These are phyloP conservation scores for Camelina sativa DNA, from an alignment of 345 rosid genomes.

Conservation along the genomic window DNA sequence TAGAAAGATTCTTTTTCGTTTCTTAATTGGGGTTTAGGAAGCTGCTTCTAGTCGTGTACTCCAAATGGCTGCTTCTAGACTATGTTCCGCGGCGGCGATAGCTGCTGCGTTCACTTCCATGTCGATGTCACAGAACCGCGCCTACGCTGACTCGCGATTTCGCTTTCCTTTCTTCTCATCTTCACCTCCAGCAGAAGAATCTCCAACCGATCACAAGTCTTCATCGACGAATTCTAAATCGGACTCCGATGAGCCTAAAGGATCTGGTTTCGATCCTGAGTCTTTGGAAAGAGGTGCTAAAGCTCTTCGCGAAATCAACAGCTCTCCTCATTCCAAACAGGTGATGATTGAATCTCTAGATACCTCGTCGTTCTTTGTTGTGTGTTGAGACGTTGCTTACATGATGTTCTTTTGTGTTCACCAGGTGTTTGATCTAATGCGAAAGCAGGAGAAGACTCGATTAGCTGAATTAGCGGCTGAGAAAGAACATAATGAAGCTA, in stretches of 20 bases:
- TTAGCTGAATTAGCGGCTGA: constrained; percentile 72
- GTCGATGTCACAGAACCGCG: constrained; percentile 52
- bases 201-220: constrained; percentile 44
- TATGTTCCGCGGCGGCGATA: constrained; percentile 61
- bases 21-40: background rate
- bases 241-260: constrained; percentile 65
- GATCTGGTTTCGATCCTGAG: constrained; percentile 92
- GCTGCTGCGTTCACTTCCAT: constrained; percentile 62
- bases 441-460: constrained; percentile 83
- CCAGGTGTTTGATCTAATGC: constrained; percentile 87
- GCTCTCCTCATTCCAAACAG: constrained; percentile 75
- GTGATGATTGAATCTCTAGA: constrained; percentile 36
- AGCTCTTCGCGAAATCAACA: constrained; percentile 90
- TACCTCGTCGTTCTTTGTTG: background rate
- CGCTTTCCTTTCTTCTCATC: constrained; percentile 65
- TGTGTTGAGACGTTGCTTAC: constrained; percentile 10
- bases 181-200: constrained; percentile 44
- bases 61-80: constrained; percentile 70
- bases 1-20: background rate
- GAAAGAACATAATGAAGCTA: constrained; percentile 63
- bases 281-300: constrained; percentile 92
- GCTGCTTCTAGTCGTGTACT: background rate
- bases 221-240: constrained; percentile 46
- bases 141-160: constrained; percentile 64
- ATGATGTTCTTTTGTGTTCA: constrained; percentile 18